Base-by-base conservation (phyloP, 176 grass and related monocot species). In the Leersia perrieri region DNA sequence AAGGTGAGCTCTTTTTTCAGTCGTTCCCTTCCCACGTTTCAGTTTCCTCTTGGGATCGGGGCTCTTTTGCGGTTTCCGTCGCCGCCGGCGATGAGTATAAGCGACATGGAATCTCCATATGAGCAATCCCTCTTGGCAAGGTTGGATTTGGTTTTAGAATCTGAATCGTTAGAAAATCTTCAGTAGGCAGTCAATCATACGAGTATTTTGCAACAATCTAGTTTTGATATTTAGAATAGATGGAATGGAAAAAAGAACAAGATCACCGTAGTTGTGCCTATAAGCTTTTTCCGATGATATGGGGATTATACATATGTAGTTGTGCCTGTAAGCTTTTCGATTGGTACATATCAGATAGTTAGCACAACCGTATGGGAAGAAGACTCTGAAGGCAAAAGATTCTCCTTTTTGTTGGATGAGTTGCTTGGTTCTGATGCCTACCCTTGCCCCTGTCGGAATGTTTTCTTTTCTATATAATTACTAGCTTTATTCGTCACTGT, bases 1-100 rank as follows among this genome's bases (percentile, higher is more conserved):
- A 89, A 80, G 76, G 87, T 89, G 76, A 65, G 25, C 76, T 41
- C 51, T 29, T 16, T 29, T 16, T 44, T 22, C 63, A 31, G 29
- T 45, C n/a, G n/a, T n/a, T n/a, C 47, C 63, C 27, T 2, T 9
- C 49, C 3, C 25, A n/a, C 35, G 14, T 31, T 25, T 9, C 30
- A 29, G 15, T 27, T 27, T 31, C 58, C 12, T 58, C 10, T 26
- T 38, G 47, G 63, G 70, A 80, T 51, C 39, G 40, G 40, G 70
- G 57, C 30, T 73, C 68, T 25, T 25, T 26, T 36, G 35, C 32
- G 13, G 29, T 64, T 34, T 39, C 68, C 35, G 18, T 49, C 45
- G 3, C 6, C 62, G 66, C 7, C 68, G 42, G 10, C 34, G 47
- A 53, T 29, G 36, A 23, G 38, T 13, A 1, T 66, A 38, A 7